phyloP scores from a whole-genome alignment of 257 asterid species.

The Salvia splendens region DNA sequence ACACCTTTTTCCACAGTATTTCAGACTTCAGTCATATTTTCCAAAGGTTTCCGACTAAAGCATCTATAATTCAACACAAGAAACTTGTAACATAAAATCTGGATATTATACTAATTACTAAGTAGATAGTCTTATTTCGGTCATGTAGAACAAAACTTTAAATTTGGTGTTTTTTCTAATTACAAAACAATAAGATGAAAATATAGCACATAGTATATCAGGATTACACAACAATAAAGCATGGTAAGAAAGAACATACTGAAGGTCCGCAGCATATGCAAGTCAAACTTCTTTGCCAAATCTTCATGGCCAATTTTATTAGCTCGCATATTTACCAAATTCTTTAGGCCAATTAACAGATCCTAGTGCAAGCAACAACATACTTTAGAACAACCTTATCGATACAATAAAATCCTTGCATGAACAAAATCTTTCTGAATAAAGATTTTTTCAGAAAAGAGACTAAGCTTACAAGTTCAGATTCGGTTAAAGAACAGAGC shows the following conservation, averaged over 20 bases:
- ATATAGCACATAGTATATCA: neutral
- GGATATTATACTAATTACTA: neutral
- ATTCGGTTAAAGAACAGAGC: constrained; percentile 76
- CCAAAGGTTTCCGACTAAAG: neutral
- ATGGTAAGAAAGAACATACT: constrained; percentile 40
- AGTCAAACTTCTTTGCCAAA: constrained; percentile 55
- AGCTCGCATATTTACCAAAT: constrained; percentile 62
- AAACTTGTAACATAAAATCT: constrained; percentile 8
- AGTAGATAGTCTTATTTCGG: neutral
- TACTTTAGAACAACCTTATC: neutral
- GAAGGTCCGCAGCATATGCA: constrained; percentile 59
- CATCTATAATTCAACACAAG: neutral
- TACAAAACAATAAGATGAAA: neutral
- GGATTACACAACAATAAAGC: neutral
- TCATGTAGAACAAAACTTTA: neutral
- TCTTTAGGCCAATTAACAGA: constrained; percentile 56
- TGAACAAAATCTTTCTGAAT: neutral
- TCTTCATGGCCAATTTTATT: constrained; percentile 51
- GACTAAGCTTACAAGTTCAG: constrained; percentile 62
- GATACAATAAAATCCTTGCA: neutral
- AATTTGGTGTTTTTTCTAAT: neutral
- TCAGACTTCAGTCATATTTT: neutral
- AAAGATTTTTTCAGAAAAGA: neutral
- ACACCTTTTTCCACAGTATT: neutral
- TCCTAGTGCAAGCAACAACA: constrained; percentile 46